Conservation (phyloP, 2,329 filamentous ascomycete species). For the Plenodomus biglobosus region DNA sequence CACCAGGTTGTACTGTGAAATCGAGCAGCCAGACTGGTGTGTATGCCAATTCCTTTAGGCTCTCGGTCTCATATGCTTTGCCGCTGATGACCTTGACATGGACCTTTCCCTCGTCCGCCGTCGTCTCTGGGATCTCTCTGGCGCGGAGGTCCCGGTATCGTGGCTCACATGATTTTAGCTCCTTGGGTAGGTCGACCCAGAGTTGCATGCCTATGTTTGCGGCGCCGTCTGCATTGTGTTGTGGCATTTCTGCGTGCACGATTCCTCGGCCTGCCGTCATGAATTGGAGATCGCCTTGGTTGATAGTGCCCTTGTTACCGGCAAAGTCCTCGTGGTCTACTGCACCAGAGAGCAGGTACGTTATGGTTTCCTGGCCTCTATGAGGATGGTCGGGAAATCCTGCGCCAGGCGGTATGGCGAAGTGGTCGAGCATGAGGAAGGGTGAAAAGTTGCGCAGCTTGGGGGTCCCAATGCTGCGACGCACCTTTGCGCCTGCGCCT, state of each 20-base stretch:
- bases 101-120: conserved; percentile 71
- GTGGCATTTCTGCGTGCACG: conserved; percentile 94
- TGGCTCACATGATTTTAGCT: conserved; percentile 85
- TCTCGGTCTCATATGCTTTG: conserved; percentile 79
- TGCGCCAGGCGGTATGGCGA: conserved; percentile 74
- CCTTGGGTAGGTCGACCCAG: conserved; percentile 86
- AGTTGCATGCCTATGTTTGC: conserved; percentile 87
- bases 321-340: conserved; percentile 93
- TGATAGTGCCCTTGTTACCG: conserved; percentile 80
- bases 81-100: conserved; percentile 89
- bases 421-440: conserved; percentile 94
- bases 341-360: conserved; percentile 81
- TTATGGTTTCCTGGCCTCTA: conserved; percentile 85
- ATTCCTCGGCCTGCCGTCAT: conserved; percentile 95
- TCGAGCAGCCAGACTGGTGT: conserved; percentile 97
- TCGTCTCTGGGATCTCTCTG: conserved; percentile 75
- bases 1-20: conserved; percentile 76
- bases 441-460: conserved; percentile 83
- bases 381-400: conserved; percentile 88
- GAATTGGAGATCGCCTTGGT: conserved; percentile 89
- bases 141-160: conserved; percentile 84
- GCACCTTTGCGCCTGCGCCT: conserved; percentile 82
- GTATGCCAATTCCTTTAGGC: conserved; percentile 86
- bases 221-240: conserved; percentile 71
- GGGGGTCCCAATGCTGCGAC: conserved; percentile 83